Evolutionary conservation across 495 filamentous ascomycete genomes (phyloP), one percentile per base, ranked within the genome.

Genomic region (Usnea hakonensis): DNA sequence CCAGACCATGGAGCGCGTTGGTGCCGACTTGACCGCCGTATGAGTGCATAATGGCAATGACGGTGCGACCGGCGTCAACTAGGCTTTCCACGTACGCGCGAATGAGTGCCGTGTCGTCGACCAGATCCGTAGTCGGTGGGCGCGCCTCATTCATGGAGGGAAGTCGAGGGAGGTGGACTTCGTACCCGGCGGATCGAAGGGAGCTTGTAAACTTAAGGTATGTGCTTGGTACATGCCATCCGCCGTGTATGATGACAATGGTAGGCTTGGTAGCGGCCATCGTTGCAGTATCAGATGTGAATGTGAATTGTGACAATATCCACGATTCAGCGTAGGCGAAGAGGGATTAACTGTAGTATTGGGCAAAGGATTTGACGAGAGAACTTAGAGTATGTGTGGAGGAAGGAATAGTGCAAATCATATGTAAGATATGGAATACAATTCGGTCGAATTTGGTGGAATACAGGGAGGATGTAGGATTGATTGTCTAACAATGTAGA

Each of bases 21-120:
- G 71, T 69, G 23, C 74, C 75, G 37, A 76, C 72, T 50, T 70
- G 68, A 3, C 73, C 73, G 41, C 74, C 74, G 62, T 76, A 75
- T 0, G 72, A 75, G 52, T 76, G 74, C 71, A 76, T 69, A 19
- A 76, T 50, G 16, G 60, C 71, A 48, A 71, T 48, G 23, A 75
- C 60, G 16, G 37, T 65, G 5, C 60, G 59, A 11, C 72, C 72
- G 2, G 53, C 65, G 23, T 63, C 35, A 1, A 70, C 55, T 26
- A 75, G 69, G n/a, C 57, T 67, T 43, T 68, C 65, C 13, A 65
- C 69, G 40, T 67, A 69, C 8, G 16, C 23, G 23, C 72, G 71
- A 0, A 72, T 54, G 19, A 71, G 6, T 5, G 14, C 48, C 3
- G 65, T 73, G 46, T 75, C 72, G 28, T 13, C 26, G 16, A 36